Evolutionary conservation across 305 asterid genomes (phyloP).

Genomic region (Solanum chacoense): DNA sequence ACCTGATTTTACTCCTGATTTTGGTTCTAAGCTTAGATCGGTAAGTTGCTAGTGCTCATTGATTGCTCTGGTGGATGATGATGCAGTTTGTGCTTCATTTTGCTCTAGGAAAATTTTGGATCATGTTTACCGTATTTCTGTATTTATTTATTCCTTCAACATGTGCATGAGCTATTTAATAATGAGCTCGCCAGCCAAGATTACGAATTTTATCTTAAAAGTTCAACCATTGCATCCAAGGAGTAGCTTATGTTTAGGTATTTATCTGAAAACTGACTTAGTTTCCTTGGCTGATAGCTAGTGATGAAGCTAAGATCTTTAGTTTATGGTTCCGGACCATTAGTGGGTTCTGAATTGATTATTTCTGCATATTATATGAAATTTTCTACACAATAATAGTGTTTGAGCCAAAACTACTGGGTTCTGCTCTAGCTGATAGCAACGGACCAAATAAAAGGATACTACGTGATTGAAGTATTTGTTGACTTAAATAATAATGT

Average conservation of each 20-base stretch:
- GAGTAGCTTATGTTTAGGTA: not conserved
- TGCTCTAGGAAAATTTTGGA: not conserved
- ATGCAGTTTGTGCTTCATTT: not conserved
- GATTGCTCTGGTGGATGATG: not conserved
- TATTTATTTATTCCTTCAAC: not conserved
- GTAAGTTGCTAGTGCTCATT: slow-evolving; percentile 26
- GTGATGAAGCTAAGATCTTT: not conserved
- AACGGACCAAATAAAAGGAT: not conserved
- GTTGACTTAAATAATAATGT: not conserved
- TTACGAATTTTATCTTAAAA: not conserved
- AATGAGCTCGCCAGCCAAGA: not conserved
- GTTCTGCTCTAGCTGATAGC: not conserved
- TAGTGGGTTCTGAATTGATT: not conserved
- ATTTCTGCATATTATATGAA: not conserved
- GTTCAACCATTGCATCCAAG: not conserved
- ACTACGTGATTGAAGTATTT: not conserved
- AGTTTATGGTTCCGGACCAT: not conserved
- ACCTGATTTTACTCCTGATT: slow-evolving; percentile 87
- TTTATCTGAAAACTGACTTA: not conserved
- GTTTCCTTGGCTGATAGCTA: not conserved
- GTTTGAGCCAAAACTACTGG: not conserved
- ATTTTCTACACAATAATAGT: not conserved
- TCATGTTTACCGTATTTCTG: not conserved
- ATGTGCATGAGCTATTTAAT: not conserved
- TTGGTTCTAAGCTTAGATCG: slow-evolving; percentile 82